Conservation (phyloP, 176 grass and related monocot genomes). For the Oryza coarctata region DNA sequence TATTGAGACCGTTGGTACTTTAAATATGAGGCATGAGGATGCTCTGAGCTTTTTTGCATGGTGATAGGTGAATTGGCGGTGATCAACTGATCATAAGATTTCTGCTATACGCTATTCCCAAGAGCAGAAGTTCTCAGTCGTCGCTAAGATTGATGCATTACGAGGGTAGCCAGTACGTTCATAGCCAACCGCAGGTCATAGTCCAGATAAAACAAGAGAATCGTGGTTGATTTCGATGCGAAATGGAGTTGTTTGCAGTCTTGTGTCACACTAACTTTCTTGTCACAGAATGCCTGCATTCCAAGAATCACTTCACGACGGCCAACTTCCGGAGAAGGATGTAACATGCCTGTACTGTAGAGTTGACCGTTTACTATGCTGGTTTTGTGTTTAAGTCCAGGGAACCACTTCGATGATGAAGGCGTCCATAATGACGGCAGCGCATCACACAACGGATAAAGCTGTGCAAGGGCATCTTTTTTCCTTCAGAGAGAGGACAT, state of each 20-base stretch:
- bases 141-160: too few species aligned
- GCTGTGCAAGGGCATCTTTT: slow-evolving; percentile 12
- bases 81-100: background rate
- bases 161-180: too few species aligned
- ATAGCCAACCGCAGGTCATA: background rate
- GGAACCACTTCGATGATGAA: slow-evolving; percentile 43
- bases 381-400: background rate
- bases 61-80: too few species aligned
- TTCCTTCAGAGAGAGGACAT: background rate
- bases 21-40: too few species aligned
- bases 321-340: slow-evolving; percentile 31
- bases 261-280: slow-evolving; percentile 18
- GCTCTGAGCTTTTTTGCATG: too few species aligned
- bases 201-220: slow-evolving; percentile 9
- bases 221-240: slow-evolving; percentile 28
- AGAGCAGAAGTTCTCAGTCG: background rate
- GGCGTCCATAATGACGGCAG: slow-evolving; percentile 28
- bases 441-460: slow-evolving; percentile 21
- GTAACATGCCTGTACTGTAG: slow-evolving; percentile 27
- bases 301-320: slow-evolving; percentile 23
- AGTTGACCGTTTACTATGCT: slow-evolving; percentile 9
- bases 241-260: slow-evolving; percentile 39
- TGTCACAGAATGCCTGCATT: slow-evolving; percentile 31
- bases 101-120: background rate
- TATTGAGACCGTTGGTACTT: too few species aligned